phyloP scores from a whole-genome alignment of 1,139 yeast genomes.

The Sugiyamaella pinicola region DNA sequence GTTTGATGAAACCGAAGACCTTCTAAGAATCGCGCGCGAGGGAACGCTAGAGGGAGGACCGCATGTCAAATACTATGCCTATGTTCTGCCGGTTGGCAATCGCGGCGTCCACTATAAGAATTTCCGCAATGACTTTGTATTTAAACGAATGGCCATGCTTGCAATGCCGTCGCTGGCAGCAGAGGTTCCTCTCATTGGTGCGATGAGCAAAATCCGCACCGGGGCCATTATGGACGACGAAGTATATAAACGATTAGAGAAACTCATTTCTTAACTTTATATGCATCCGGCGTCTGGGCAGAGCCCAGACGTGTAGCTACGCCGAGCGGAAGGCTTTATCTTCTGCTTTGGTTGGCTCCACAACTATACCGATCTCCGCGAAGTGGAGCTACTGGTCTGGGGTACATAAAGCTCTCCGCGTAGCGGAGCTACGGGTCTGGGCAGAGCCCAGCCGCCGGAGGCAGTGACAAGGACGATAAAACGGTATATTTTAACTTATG shows the following conservation, averaged over 20 bases:
- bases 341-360: not conserved
- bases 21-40: constrained; percentile 22
- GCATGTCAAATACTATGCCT: constrained; percentile 19
- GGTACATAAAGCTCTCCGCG: constrained; percentile 4
- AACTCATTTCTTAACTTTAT: not conserved
- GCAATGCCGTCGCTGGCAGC: not conserved
- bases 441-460: constrained; percentile 15
- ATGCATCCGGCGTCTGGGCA: constrained; percentile 10
- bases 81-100: constrained; percentile 24
- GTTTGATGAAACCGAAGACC: constrained; percentile 14
- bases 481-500: constrained; percentile 12
- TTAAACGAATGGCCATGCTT: constrained; percentile 15
- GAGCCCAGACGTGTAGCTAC: constrained; percentile 10
- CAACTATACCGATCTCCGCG: not conserved
- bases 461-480: not conserved
- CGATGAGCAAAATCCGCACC: constrained; percentile 2
- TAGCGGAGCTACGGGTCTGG: not conserved
- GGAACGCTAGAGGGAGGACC: constrained; percentile 18
- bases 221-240: not conserved
- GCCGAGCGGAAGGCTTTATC: not conserved
- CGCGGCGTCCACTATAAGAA: constrained; percentile 25
- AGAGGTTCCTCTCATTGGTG: not conserved
- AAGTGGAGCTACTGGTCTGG: not conserved
- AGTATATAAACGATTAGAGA: constrained; percentile 9
- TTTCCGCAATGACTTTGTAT: constrained; percentile 15